Conservation (phyloP, 1,284 basidiomycete genomes). For the Pterulicium gracile region DNA sequence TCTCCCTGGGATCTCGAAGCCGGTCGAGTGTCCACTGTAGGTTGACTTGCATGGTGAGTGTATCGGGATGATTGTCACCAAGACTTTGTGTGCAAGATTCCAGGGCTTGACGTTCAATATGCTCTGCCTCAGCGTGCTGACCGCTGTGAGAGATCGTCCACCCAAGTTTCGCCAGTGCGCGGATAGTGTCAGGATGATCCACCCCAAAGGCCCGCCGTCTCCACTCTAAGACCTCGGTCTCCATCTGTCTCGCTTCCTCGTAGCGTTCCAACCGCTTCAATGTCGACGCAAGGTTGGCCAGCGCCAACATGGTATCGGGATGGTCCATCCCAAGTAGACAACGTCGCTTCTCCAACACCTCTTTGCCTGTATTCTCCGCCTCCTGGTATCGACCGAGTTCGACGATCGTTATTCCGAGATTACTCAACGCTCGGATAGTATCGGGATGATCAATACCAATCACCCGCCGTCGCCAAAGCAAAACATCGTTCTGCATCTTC, state of each 20-base stretch:
- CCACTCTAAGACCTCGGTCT: not conserved
- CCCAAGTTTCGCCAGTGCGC: not conserved
- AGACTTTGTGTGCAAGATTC: not conserved
- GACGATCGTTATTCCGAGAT: not conserved
- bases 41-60: not conserved
- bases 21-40: no score
- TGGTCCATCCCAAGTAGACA: not conserved
- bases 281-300: not conserved
- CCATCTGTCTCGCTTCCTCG: not conserved
- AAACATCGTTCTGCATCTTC: not conserved
- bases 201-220: no score
- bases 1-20: no score
- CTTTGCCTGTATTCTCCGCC: not conserved
- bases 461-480: not conserved
- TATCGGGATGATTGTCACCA: not conserved
- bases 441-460: not conserved
- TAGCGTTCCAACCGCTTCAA: not conserved
- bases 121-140: not conserved
- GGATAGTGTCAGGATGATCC: not conserved
- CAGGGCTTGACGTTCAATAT: not conserved
- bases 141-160: not conserved
- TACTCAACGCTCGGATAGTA: not conserved
- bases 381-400: not conserved
- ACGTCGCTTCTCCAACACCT: not conserved
- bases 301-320: not conserved